Evolutionary conservation across 768 basidiomycete species (phyloP).

Genomic region (Hebeloma cylindrosporum): DNA sequence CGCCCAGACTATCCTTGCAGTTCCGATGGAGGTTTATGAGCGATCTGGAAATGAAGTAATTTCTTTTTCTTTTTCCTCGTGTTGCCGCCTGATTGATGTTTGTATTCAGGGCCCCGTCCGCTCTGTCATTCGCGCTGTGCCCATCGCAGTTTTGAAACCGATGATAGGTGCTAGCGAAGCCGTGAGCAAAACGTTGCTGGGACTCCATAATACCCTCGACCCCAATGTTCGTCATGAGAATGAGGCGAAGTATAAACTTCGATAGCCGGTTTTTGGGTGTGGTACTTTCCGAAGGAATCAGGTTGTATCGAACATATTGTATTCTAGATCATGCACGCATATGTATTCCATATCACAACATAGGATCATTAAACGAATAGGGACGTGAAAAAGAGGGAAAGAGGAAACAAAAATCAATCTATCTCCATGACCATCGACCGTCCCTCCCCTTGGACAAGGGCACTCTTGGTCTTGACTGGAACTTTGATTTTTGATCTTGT

Average conservation of each 20-base stretch:
- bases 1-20: conserved; percentile 96
- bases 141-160: conserved; percentile 94
- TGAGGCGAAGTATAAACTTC: conserved; percentile 93
- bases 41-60: conserved; percentile 85
- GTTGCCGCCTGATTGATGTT: conserved; percentile 6
- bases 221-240: conserved; percentile 80
- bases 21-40: conserved; percentile 99
- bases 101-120: conserved; percentile 77
- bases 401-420: conserved; percentile 44
- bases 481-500: conserved; percentile 81
- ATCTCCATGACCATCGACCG: conserved; percentile 91
- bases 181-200: conserved; percentile 91
- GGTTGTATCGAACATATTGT: conserved; percentile 7
- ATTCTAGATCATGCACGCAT: conserved; percentile 8
- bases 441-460: conserved; percentile 80
- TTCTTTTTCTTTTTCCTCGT: conserved; percentile 8
- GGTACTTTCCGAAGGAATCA: background rate
- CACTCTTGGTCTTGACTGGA: conserved; percentile 59
- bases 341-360: conserved; percentile 19
- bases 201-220: conserved; percentile 90
- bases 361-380: conserved; percentile 18
- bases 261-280: conserved; percentile 32
- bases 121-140: conserved; percentile 94
- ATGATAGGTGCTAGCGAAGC: conserved; percentile 99
- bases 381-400: conserved; percentile 9